Percentiles rank a stretch among this genome's conserved stretches.
Evolutionary conservation across 495 filamentous ascomycete genomes (phyloP).

Genomic region (Hypoxylon fuscum): DNA sequence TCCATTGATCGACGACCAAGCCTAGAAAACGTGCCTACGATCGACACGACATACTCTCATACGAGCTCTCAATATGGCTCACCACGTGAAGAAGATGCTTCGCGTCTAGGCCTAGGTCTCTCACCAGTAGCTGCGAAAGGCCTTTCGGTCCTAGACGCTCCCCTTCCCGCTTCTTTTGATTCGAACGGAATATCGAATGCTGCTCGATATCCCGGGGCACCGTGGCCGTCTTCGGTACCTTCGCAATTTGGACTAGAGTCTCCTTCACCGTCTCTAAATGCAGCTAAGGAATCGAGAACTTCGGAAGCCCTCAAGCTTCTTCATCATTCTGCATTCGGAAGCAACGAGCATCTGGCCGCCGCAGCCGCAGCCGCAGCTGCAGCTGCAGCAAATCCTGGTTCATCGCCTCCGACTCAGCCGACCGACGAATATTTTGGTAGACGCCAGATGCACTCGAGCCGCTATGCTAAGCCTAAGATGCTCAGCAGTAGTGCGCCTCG

Average conservation of each 20-base stretch:
- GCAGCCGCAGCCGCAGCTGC: constrained; percentile 60
- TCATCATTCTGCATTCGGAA: constrained; percentile 85
- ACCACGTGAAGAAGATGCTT: constrained; percentile 75
- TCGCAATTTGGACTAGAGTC: constrained; percentile 93
- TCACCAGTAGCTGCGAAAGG: constrained; percentile 75
- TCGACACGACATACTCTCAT: constrained; percentile 81
- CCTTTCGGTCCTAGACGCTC: constrained; percentile 89
- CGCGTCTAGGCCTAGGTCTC: constrained; percentile 68
- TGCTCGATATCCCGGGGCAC: constrained; percentile 77
- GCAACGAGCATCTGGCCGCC: constrained; percentile 53
- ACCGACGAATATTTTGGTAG: constrained; percentile 72
- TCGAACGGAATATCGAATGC: constrained; percentile 93
- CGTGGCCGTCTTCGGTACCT: constrained; percentile 91
- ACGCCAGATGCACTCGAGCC: constrained; percentile 85
- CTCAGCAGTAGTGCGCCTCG: constrained; percentile 83
- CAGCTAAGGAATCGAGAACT: constrained; percentile 64
- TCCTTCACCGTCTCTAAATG: constrained; percentile 76
- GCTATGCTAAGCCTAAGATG: constrained; percentile 75
- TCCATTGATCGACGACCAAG: constrained; percentile 55
- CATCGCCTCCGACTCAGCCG: constrained; percentile 70
- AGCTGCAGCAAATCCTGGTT: constrained; percentile 64
- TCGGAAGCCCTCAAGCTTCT: constrained; percentile 80
- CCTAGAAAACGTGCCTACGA: constrained; percentile 71
- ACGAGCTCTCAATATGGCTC: constrained; percentile 85
- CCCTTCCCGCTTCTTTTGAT: constrained; percentile 94